Evolutionary conservation across 2,329 filamentous ascomycete genomes (phyloP).

Genomic region (Aspergillus tamarii): DNA sequence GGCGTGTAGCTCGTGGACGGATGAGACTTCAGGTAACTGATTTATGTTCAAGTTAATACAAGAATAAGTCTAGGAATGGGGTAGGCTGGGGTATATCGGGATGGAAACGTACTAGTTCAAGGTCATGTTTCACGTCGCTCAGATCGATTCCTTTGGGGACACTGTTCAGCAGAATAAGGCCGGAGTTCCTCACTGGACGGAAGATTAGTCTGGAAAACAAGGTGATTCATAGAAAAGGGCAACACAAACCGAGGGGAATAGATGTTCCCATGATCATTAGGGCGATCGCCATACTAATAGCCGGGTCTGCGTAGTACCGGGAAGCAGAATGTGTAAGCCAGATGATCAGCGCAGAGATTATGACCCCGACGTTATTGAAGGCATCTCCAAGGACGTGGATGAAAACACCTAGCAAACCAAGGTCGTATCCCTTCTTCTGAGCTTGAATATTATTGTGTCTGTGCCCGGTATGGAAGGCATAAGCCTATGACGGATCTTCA

Average conservation of each 20-base stretch:
- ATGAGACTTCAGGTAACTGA: background rate
- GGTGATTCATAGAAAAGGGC: too few relatives aligned
- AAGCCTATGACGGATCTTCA: background rate
- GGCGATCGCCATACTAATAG: background rate
- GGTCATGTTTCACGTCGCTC: background rate
- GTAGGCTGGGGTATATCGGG: too few relatives aligned
- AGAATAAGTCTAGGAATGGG: background rate
- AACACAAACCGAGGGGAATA: background rate
- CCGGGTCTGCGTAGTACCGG: background rate
- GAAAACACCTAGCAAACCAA: background rate
- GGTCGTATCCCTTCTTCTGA: background rate
- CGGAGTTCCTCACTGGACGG: background rate
- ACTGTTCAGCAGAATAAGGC: background rate
- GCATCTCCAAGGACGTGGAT: background rate
- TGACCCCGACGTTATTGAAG: background rate
- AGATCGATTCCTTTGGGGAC: background rate
- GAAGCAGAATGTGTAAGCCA: background rate
- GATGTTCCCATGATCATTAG: background rate
- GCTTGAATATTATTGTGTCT: background rate
- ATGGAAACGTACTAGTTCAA: background rate
- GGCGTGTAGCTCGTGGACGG: background rate
- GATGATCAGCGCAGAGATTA: background rate
- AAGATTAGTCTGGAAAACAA: background rate
- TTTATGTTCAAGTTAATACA: background rate
- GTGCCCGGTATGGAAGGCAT: background rate